phyloP scores from a whole-genome alignment of 2,329 filamentous ascomycete species.

The Fusarium sarcochroum region DNA sequence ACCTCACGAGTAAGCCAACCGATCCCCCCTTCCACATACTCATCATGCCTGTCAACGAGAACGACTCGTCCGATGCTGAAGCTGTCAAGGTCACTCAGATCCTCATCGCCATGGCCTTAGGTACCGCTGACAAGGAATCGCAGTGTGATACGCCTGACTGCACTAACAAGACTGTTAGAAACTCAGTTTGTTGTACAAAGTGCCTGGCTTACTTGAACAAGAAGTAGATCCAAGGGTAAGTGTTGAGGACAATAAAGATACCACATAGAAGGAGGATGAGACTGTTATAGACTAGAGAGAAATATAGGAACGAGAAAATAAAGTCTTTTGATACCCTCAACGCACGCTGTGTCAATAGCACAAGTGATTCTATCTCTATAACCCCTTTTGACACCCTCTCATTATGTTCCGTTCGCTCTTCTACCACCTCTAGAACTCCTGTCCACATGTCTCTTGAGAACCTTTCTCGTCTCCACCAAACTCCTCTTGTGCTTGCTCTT shows the following conservation, averaged over 20 bases:
- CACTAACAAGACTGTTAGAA: background rate
- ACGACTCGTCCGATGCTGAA: background rate
- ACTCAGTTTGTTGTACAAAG: background rate
- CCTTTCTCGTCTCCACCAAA: conserved; percentile 85
- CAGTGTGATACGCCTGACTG: background rate
- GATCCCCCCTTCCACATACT: too few species aligned
- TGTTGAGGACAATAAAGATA: background rate
- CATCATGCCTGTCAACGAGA: background rate
- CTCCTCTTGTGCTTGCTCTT: conserved; percentile 96
- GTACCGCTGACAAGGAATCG: background rate
- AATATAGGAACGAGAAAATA: conserved; percentile 2
- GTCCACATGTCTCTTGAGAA: conserved; percentile 84
- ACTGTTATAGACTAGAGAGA: background rate
- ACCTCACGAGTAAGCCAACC: background rate
- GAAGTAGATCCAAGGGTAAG: background rate
- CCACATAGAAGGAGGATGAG: background rate
- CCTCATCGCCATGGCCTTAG: conserved; percentile 14
- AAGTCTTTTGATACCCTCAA: conserved; percentile 24
- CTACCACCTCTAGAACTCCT: conserved; percentile 87
- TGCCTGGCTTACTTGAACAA: conserved; percentile 2
- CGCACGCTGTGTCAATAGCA: conserved; percentile 33
- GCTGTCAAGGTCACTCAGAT: background rate
- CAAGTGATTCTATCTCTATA: conserved; percentile 27
- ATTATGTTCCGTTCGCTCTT: conserved; percentile 74
- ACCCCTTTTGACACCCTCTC: background rate